Evolutionary conservation across 441 rosid species (phyloP), one percentile per base, ranked within the genome.

Genomic region (Hura crepitans): DNA sequence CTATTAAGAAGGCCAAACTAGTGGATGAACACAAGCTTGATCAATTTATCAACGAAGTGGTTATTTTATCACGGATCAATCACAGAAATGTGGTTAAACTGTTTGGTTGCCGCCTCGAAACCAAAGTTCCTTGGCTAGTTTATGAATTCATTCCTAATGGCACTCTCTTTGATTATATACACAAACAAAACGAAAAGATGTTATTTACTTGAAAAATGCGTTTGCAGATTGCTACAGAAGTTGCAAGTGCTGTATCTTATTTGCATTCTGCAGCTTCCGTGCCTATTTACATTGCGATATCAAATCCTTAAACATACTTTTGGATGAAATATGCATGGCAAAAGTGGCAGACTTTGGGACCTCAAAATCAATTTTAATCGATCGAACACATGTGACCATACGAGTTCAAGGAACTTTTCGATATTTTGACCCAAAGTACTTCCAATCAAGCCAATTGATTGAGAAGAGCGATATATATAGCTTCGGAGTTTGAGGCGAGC

Each of bases 141-240:
- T 73, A 66, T 35, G 76, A 73, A 66, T 73, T 66, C 54, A 73
- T 73, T 25, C 61, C 66, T 25, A 73, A 73, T 45, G 76, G 76
- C 28, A 73, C 68, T 1, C 76, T 73, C 43, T 66, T 25, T 31
- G 60, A 66, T 14, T 47, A 47, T 33, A 11, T 73, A 18, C 76
- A 66, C 23, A 39, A 59, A 17, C 61, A 13, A 37, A 65, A 25
- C 23, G 71, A 73, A 27, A 71, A 66, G 66, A 58, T 65, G 1
- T 60, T 42, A 6, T 5, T 73, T 23, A 73, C 71, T 11, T 66
- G 76, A 66, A 42, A 58, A 25, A 73, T 73, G 71, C 60, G 71
- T 14, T 30, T 73, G 53, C 71, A 57, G 17, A 66, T 66, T 23
- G 75, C 75, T 2, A 35, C 62, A 17, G 71, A 72, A 72, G 58